Base-by-base conservation (phyloP, 192 early-diverging fungal genomes). In the Geranomyces michiganensis region DNA sequence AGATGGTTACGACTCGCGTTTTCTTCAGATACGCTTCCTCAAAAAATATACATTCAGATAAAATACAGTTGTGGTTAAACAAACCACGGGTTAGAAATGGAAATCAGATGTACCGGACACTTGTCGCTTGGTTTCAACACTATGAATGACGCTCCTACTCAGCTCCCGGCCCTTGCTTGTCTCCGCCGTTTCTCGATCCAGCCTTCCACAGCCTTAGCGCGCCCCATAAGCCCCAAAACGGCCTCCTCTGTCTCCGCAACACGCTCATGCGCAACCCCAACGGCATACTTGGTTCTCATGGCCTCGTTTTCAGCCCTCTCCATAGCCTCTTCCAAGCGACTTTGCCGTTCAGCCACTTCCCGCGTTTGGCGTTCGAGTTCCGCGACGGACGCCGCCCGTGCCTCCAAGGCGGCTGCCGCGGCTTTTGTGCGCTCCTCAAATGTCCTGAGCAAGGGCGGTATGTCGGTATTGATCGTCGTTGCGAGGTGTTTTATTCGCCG, bases 211-310 rank as follows among this genome's bases (percentile, higher is more conserved):
- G n/a, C 62, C 41, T 30, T 44, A 8, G 67, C 31, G 1, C 72
- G 27, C 22, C 31, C 56, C 53, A 73, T 27, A n/a, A 73, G n/a
- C 12, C 64, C 72, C 30, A 59, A 29, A 9, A 56, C 72, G 17
- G 68, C 68, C 46, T 75, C 74, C 27, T 75, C 74, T 41, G 74
- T 31, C 32, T 75, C 74, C 32, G 21, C 58, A 19, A 71, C 36
- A 5, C 68, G 67, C 6, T 70, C 74, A 22, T 71, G 44, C 6
- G 27, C 14, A 5, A 75, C 74, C 12, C 62, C 53, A 9, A 75
- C 74, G 31, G 58, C 67, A 53, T 75, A 75, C 13, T 45, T 26
- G 24, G 44, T 56, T 24, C 64, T 31, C 62, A 59, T 41, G 22
- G 61, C 63, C 15, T 67, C 72, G 56, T 51, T 73, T 55, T 73